Evolutionary conservation across 768 basidiomycete genomes (phyloP), one percentile per base, ranked within the genome.

Genomic region (Tricholoma sp.): DNA sequence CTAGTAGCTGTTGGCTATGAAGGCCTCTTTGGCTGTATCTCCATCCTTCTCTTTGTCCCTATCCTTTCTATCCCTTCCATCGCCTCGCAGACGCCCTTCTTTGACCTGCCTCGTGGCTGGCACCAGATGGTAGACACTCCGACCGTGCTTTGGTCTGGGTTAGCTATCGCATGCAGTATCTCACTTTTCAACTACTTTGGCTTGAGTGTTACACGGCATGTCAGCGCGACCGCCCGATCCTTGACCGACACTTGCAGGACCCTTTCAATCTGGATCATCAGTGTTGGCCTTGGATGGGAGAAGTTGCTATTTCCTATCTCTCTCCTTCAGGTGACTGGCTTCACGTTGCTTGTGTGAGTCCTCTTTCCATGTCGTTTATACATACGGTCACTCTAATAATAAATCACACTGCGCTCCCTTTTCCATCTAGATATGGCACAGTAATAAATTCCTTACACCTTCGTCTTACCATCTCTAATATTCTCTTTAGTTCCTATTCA

Each of bases 241-340:
- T 79, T 97, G 57, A 91, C 94, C 35, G 97, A 99, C 71, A 95
- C 94, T 5, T 97, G 94, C 74, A 82, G 97, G 64, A 98, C 97
- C 0, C 79, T 98, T 54, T 83, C 83, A n/a, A 98, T 99, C 68
- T 99, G 97, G 97, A 74, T 95, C 61, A 76, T 99, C 65, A 93
- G 91, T 67, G 79, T 97, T 52, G 85, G 80, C 1, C 73, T 97
- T 22, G 94, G 95, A 4, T 98, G 95, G 95, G 95, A 98, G 73
- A 79, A 76, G 58, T 76, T 98, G 32, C 63, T 91, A 21, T 90
- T 83, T 74, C 94, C 94, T 5, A 83, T 88, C 59, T 91, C 91
- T 1, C 67, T 94, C 53, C 69, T 95, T 11, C 94, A 96, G 71
- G 83, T 96, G 54, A 64, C 80, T 18, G 93, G 94, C 3, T 99